These are phyloP conservation scores for Penicillium atrosanguineum DNA, from an alignment of 495 filamentous ascomycete genomes.

Conservation along the genomic window DNA sequence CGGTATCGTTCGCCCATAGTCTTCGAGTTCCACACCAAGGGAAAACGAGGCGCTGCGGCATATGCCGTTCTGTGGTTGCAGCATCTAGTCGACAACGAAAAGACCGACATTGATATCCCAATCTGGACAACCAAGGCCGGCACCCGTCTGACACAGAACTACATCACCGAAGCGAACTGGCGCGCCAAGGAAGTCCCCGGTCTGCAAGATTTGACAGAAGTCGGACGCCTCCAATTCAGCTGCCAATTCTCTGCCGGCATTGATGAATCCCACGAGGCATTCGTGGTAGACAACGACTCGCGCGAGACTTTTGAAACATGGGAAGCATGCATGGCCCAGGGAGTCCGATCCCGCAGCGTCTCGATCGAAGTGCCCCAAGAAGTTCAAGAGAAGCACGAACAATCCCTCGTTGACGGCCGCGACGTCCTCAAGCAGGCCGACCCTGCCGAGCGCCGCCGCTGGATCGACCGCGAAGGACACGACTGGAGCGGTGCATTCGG, in stretches of 20 bases:
- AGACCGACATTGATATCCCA: constrained; percentile 73
- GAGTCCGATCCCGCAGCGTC: constrained; percentile 68
- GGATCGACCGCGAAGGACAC: constrained; percentile 75
- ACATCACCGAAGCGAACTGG: constrained; percentile 72
- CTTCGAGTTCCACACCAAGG: constrained; percentile 73
- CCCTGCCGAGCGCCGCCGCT: constrained; percentile 68
- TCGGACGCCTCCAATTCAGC: constrained; percentile 77
- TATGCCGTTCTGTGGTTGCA: constrained; percentile 86
- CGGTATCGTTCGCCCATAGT: constrained; percentile 85
- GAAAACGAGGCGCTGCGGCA: constrained; percentile 65
- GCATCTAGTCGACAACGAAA: constrained; percentile 75
- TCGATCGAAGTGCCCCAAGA: constrained; percentile 62
- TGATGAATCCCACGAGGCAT: constrained; percentile 79
- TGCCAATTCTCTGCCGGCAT: constrained; percentile 85
- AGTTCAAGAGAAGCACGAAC: constrained; percentile 71
- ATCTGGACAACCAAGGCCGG: constrained; percentile 79
- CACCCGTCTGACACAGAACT: constrained; percentile 81
- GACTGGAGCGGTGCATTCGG: constrained; percentile 91
- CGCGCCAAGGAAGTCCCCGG: constrained; percentile 57
- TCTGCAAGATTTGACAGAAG: constrained; percentile 67
- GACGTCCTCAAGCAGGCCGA: constrained; percentile 72
- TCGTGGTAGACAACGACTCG: constrained; percentile 82
- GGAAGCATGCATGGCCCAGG: constrained; percentile 86
- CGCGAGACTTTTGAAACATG: constrained; percentile 92
- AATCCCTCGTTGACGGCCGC: constrained; percentile 70